These are phyloP conservation scores for Metroxylon sagu DNA, from an alignment of 176 grass and related monocot species.

Conservation along the genomic window DNA sequence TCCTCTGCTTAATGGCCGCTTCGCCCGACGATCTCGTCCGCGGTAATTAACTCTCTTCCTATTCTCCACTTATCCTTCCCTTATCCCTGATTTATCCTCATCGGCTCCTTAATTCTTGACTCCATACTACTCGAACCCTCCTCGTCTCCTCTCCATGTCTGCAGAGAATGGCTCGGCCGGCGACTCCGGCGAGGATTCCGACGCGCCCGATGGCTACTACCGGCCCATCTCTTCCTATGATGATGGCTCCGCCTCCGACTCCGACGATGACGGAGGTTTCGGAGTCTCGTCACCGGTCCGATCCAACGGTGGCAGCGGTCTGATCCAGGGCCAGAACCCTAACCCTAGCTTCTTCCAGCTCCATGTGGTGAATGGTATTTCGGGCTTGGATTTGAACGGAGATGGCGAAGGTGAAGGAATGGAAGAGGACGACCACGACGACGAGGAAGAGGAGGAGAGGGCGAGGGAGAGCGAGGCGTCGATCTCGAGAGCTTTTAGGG, in stretches of 20 bases:
- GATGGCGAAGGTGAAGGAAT: slow-evolving; percentile 1
- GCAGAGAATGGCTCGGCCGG: slow-evolving; percentile 24
- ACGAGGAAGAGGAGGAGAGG: slow-evolving; percentile 7
- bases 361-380: slow-evolving; percentile 14
- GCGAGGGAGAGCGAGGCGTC: slow-evolving; percentile 18
- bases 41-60: too few species aligned
- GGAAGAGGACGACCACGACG: slow-evolving; percentile 2
- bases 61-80: too few species aligned
- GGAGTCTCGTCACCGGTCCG: background rate
- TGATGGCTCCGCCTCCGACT: background rate
- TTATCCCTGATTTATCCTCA: too few species aligned
- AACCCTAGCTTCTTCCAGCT: slow-evolving; percentile 19
- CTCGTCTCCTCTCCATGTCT: slow-evolving; percentile 8
- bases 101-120: too few species aligned
- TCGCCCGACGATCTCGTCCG: too few species aligned
- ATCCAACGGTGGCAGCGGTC: background rate
- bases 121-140: slow-evolving; percentile 8
- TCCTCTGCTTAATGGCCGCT: too few species aligned
- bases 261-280: background rate
- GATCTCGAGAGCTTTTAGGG: slow-evolving; percentile 27
- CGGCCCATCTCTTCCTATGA: slow-evolving; percentile 9
- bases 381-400: slow-evolving; percentile 18
- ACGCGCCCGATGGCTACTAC: slow-evolving; percentile 12
- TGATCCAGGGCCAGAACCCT: background rate
- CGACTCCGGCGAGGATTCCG: slow-evolving; percentile 16